Evolutionary conservation across 2,329 filamentous ascomycete species (phyloP).

Genomic region (Hirsutella rhossiliensis): DNA sequence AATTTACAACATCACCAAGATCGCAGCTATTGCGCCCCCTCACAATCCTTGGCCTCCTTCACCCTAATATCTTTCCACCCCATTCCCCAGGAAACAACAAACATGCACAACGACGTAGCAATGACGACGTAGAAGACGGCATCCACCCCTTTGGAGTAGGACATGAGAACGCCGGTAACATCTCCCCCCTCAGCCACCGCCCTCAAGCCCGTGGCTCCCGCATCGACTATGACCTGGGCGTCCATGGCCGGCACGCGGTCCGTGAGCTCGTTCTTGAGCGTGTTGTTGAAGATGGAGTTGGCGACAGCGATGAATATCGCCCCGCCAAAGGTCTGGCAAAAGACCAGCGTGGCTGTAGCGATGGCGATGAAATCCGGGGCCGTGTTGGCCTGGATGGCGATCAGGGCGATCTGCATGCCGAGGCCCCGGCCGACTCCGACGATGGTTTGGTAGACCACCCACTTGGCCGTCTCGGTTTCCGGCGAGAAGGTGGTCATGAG

Average conservation of each 20-base stretch:
- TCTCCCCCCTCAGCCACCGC: too few relatives aligned
- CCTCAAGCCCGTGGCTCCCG: too few relatives aligned
- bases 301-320: conserved; percentile 30
- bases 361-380: conserved; percentile 12
- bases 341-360: conserved; percentile 13
- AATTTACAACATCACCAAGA: too few relatives aligned
- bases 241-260: conserved; percentile 12
- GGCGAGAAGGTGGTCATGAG: neutral
- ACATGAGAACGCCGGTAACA: too few relatives aligned
- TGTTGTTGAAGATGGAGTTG: conserved; percentile 18
- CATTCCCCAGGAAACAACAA: too few relatives aligned
- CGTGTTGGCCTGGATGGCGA: conserved; percentile 16
- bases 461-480: neutral
- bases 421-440: conserved; percentile 31
- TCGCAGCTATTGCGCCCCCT: too few relatives aligned
- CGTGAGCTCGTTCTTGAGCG: conserved; percentile 18
- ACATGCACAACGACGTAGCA: too few relatives aligned
- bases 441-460: conserved; percentile 10
- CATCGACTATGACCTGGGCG: neutral
- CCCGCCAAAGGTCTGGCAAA: conserved; percentile 16
- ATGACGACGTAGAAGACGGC: too few relatives aligned
- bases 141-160: too few relatives aligned
- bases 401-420: conserved; percentile 27
- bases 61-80: too few relatives aligned
- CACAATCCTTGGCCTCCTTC: too few relatives aligned